Evolutionary conservation across 1,139 yeast species (phyloP), one percentile per base, ranked within the genome.

Genomic region (Neolecta irregularis): DNA sequence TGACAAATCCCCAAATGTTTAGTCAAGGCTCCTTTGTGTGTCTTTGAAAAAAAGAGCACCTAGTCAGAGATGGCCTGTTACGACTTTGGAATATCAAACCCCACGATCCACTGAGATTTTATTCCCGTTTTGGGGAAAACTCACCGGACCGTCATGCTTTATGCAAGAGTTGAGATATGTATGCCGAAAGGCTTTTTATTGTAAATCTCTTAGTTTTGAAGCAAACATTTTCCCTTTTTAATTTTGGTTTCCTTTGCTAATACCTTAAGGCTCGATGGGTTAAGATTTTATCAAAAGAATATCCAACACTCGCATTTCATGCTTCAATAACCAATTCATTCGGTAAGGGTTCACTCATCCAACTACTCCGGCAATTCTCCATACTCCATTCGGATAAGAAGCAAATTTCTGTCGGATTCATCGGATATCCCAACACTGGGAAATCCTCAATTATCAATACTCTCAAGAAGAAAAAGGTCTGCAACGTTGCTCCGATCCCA

Each of bases 381-480:
- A 67, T 81, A 24, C 64, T 88, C 48, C 98, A 88, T 56, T 67
- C 79, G 38, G 98, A 88, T 55, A 74, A 95, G 58, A 79, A 83
- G 55, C 98, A 88, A 56, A 83, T 88, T 37, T 83, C 95, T 11
- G 94, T 88, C 40, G 98, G 98, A 7, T 79, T 88, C 50, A 83
- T 88, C 52, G 98, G 98, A 9, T 88, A 88, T 54, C 98, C 98
- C 47, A 88, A 88, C 54, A 79, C 95, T 13, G 98, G 98, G 48
- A 88, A 88, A 56, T 85, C 96, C 1, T 79, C 94, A 24, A 83
- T 88, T 48, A 88, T 88, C 52, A 88, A 88, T 58, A 85, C 96
- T 1, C 64, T 88, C 47, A 73, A 95, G 54, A 74, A 75, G 55
- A 88, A 88, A 67, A 88, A 88, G 62, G 98, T 88, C 31, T 91